These are phyloP conservation scores for Tetraselmis striata DNA, from an alignment of 139 green algal species.

Conservation along the genomic window DNA sequence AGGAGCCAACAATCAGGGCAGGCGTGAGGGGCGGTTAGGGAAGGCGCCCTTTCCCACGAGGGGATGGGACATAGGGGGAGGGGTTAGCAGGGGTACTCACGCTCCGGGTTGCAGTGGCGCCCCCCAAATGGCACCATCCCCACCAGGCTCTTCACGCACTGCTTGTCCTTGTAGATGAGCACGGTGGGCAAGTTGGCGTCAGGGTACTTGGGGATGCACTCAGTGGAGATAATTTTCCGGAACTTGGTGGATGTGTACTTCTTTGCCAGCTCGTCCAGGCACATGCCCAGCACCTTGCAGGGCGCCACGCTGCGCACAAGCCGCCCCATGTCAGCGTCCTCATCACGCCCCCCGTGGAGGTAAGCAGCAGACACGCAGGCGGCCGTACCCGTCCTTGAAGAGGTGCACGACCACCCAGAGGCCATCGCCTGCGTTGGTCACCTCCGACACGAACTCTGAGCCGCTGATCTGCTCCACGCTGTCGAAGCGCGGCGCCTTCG, in stretches of 20 bases:
- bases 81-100: too few relatives aligned
- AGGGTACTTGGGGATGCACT: conserved; percentile 76
- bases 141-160: conserved; percentile 54
- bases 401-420: conserved; percentile 79
- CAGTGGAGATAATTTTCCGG: conserved; percentile 79
- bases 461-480: conserved; percentile 55
- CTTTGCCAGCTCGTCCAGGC: conserved; percentile 62
- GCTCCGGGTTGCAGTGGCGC: conserved; percentile 53
- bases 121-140: conserved; percentile 68
- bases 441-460: conserved; percentile 71
- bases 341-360: too few relatives aligned
- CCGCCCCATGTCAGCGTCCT: background rate
- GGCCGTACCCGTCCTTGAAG: conserved; percentile 76
- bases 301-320: conserved; percentile 36
- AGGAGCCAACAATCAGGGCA: too few relatives aligned
- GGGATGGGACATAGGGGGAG: too few relatives aligned
- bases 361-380: too few relatives aligned
- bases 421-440: conserved; percentile 64
- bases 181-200: conserved; percentile 85
- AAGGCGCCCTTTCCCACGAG: too few relatives aligned
- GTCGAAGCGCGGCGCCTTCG: conserved; percentile 44
- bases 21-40: too few relatives aligned
- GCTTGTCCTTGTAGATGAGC: conserved; percentile 74
- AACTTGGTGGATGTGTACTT: conserved; percentile 80
- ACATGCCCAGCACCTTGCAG: conserved; percentile 56